Base-by-base conservation (phyloP, 345 rosid species). In the Linum usitatissimum region DNA sequence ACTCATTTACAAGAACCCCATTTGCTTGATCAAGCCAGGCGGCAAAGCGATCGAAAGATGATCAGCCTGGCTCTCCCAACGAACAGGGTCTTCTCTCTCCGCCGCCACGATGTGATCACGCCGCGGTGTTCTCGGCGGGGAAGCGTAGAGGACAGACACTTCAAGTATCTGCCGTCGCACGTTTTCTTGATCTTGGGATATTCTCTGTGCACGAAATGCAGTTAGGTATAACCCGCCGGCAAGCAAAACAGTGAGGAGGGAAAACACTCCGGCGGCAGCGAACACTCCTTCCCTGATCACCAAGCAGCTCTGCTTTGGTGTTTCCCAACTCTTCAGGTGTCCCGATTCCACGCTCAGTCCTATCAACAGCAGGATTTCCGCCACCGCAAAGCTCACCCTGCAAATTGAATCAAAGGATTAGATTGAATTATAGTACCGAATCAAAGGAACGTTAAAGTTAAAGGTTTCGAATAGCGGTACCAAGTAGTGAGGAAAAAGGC, bases 331-430 rank as follows among this genome's bases (percentile, higher is more conserved):
- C 61, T 66, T 90, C 28, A 87, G 64, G 79, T 93, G 99, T 5
- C 96, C 94, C 31, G 99, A 90, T 77, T 93, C 99, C 30, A 93
- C 86, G 61, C 92, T 86, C 6, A 90, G 67, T 54, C 90, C 97
- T 17, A 90, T 79, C 66, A 90, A 58, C 64, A 93, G 18, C 61
- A 93, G 77, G 55, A 87, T 83, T 66, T 93, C 96, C 20, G 71
- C 91, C 63, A 87, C 84, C 0, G 90, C 86, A 73, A 92, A 92
- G 55, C 90, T 85, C 55, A 80, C 18, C 97, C 99, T 87, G 66
- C 12, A 18, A 51, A 42, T 34, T 45, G 14, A 45, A 45, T 15
- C 10, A 3, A 6, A 13, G 3, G 3, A 45, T 45, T 15, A 45
- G 2, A 45, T 45, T 45, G 51, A 23, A 23, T 23, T 23, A 23